phyloP scores from a whole-genome alignment of 169 alveolate species.

The Plasmodium billcollinsi region DNA sequence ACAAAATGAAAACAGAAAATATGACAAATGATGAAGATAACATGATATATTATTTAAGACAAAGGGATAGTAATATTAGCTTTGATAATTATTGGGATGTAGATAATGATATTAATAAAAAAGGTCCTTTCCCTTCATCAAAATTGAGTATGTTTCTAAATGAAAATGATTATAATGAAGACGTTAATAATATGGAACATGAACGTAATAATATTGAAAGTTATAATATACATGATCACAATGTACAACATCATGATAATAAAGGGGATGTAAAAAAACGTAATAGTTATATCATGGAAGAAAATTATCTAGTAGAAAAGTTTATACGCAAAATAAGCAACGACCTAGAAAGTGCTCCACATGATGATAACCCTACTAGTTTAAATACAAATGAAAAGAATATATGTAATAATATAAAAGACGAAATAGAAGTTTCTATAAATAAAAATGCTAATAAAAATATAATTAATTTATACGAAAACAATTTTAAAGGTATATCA shows the following conservation, averaged over 20 bases:
- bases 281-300: not conserved
- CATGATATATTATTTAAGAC: too few relatives aligned
- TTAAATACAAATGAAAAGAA: too few relatives aligned
- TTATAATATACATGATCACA: not conserved
- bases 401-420: not conserved
- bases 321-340: too few relatives aligned
- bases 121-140: too few relatives aligned
- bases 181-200: not conserved
- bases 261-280: not conserved
- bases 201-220: not conserved
- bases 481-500: constrained; percentile 15
- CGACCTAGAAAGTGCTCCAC: too few relatives aligned
- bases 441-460: not conserved
- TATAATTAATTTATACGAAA: constrained; percentile 32
- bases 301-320: not conserved
- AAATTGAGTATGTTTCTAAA: too few relatives aligned
- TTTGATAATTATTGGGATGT: too few relatives aligned
- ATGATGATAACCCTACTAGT: too few relatives aligned
- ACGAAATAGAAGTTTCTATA: not conserved
- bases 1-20: too few relatives aligned
- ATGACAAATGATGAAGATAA: too few relatives aligned
- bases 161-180: not conserved
- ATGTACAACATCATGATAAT: not conserved
- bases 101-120: too few relatives aligned
- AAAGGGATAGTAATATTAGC: too few relatives aligned